Percentiles rank a stretch among this genome's conserved stretches.
These are phyloP conservation scores for Trichoderma sp. DNA, from an alignment of 2,329 filamentous ascomycete species.

Conservation along the genomic window DNA sequence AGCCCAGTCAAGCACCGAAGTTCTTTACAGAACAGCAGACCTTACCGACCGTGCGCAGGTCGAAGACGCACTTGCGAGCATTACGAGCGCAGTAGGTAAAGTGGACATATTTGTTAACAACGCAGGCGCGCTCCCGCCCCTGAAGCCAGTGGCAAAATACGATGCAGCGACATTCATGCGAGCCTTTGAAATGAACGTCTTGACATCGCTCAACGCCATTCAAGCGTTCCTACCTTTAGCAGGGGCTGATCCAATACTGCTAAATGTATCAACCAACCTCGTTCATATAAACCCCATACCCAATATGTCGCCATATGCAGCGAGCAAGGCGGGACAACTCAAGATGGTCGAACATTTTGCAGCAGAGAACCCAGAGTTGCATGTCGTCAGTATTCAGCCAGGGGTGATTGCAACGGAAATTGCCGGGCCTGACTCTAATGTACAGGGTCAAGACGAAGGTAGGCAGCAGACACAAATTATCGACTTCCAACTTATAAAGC, in stretches of 20 bases:
- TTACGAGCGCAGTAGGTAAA: not conserved
- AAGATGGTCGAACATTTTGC: not conserved
- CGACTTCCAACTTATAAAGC: not conserved
- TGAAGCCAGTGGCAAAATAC: not conserved
- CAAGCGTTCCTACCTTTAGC: not conserved
- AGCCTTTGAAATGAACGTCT: not conserved
- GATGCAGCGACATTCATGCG: not conserved
- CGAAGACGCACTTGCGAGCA: not conserved
- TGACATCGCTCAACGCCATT: not conserved
- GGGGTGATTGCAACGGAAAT: conserved; percentile 1
- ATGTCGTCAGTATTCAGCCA: not conserved
- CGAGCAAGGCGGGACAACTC: not conserved
- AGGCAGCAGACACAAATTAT: not conserved
- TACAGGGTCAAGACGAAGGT: not conserved
- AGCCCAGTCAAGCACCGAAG: not conserved
- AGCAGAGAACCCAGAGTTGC: not conserved
- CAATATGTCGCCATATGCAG: not conserved
- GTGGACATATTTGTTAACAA: not conserved
- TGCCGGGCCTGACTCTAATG: not conserved
- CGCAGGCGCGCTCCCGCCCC: not conserved
- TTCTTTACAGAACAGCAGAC: not conserved
- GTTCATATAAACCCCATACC: not conserved
- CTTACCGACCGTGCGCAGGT: not conserved
- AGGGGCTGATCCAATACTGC: not conserved
- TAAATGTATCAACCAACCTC: not conserved